Evolutionary conservation across 179 eudicot species (phyloP), one percentile per base, ranked within the genome.

Genomic region (Spergularia azorica): DNA sequence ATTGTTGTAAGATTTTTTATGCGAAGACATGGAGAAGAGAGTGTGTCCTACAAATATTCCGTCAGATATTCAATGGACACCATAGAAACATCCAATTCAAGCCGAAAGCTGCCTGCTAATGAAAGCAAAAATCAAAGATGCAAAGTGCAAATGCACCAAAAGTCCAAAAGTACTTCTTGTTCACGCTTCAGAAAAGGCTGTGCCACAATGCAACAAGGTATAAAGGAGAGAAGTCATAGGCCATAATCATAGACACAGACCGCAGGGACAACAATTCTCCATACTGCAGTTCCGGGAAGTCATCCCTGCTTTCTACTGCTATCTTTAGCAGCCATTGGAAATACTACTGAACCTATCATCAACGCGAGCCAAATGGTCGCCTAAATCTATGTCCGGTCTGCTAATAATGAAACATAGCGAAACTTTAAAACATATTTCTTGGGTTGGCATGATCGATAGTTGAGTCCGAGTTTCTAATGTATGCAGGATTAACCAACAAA

Each of bases 91-190:
- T 43, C 54, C 54, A 43, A 76, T 48, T 57, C 4, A 14, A 64
- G 76, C 83, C 79, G 63, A 76, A 80, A 76, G 73, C 57, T 52
- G 43, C n/a, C n/a, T n/a, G n/a, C 15, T 12, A 64, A 6, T 61
- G 20, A 46, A 43, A 52, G 61, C 3, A 52, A 72, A 64, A 56
- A 65, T 8, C 9, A 52, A 72, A 64, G 43, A 65, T 8, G 8
- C 60, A 26, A 6, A 58, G 32, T 43, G 68, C 52, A 65, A n/a
- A n/a, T n/a, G n/a, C n/a, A n/a, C n/a, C n/a, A n/a, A 14, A 54
- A 38, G 12, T 41, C 52, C 70, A 66, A 20, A 16, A 20, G 11
- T 39, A 63, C 32, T 68, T 58, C 20, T 41, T n/a, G 38, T 6
- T 16, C 68, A 67, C 21, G 46, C 14, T 32, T 46, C 21, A 5